Percentiles rank a stretch among this genome's conserved stretches.
Evolutionary conservation across 169 alveolate species (phyloP).

Genomic region (Fabrea salina): DNA sequence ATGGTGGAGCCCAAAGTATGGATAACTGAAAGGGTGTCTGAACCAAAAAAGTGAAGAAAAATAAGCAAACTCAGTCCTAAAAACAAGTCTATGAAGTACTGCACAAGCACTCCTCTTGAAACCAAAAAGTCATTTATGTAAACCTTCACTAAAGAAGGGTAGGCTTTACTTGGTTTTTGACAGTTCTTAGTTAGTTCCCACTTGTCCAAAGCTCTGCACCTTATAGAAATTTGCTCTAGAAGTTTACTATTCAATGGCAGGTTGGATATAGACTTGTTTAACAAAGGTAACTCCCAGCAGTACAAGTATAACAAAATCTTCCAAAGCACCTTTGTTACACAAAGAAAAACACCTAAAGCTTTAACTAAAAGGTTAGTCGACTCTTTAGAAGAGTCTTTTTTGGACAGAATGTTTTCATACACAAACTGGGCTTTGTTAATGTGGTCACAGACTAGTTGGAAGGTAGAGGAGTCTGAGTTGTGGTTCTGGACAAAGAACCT

Average conservation of each 20-base stretch:
- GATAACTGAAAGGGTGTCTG: slow-evolving; percentile 25
- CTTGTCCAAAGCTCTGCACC: background rate
- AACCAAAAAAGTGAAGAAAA: background rate
- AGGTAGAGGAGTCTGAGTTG: background rate
- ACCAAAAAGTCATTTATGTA: background rate
- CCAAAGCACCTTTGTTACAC: background rate
- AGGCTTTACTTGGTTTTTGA: background rate
- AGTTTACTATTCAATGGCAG: background rate
- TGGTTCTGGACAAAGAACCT: background rate
- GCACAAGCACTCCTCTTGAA: background rate
- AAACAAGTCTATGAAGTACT: background rate
- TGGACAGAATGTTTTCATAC: background rate
- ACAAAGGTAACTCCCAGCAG: background rate
- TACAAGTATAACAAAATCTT: background rate
- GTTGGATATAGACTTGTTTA: background rate
- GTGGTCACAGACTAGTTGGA: slow-evolving; percentile 5
- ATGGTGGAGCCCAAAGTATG: slow-evolving; percentile 41
- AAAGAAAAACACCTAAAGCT: background rate
- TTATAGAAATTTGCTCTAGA: background rate
- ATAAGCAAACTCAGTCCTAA: background rate
- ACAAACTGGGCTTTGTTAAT: background rate
- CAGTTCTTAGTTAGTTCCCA: background rate
- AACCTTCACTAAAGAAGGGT: background rate
- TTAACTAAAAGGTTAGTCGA: no score
- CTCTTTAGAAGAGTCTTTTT: no score